phyloP scores from a whole-genome alignment of 306 rosid species.

The Styphnolobium japonicum region DNA sequence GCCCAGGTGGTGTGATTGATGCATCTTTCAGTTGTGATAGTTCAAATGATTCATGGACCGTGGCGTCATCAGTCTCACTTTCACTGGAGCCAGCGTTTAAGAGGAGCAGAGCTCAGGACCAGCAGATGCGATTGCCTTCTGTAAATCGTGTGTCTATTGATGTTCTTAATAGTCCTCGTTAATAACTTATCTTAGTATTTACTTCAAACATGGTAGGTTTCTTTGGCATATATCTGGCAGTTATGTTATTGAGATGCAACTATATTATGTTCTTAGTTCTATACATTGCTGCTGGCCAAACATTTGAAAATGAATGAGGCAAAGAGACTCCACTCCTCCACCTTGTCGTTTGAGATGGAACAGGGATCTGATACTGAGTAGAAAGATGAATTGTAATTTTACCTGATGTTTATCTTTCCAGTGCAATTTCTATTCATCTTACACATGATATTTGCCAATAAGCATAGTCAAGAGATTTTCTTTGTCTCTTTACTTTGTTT shows the following conservation, averaged over 20 bases:
- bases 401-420: background rate
- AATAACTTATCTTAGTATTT: constrained; percentile 32
- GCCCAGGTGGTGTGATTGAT: constrained; percentile 62
- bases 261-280: constrained; percentile 25
- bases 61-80: constrained; percentile 37
- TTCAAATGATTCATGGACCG: constrained; percentile 63
- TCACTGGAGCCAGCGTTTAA: constrained; percentile 51
- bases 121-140: constrained; percentile 57
- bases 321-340: constrained; percentile 15
- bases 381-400: constrained; percentile 15
- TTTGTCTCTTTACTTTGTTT: background rate
- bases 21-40: constrained; percentile 61
- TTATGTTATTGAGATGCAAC: constrained; percentile 34
- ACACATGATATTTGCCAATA: background rate
- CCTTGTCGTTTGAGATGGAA: constrained; percentile 15
- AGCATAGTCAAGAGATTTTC: background rate
- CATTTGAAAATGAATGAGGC: constrained; percentile 32
- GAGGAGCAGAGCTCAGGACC: constrained; percentile 60
- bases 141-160: constrained; percentile 45
- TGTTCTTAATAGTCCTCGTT: constrained; percentile 53
- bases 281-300: constrained; percentile 29
- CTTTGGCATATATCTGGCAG: constrained; percentile 28
- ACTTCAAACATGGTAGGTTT: constrained; percentile 39
- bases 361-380: constrained; percentile 26
- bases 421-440: background rate